Evolutionary conservation across 257 asterid genomes (phyloP).

Genomic region (Rehmannia glutinosa): DNA sequence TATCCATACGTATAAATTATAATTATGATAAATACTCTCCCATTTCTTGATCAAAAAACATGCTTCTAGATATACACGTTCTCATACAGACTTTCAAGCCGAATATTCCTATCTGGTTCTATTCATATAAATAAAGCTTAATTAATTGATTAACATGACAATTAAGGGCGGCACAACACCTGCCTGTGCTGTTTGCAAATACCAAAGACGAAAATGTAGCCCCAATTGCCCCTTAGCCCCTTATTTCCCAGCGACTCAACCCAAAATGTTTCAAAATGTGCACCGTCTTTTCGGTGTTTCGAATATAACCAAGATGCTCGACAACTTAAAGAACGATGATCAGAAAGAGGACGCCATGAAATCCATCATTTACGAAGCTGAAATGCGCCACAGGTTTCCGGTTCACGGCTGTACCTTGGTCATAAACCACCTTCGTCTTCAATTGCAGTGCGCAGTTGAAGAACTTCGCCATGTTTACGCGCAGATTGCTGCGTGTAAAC

Average conservation of each 20-base stretch:
- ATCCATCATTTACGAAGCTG: slow-evolving; percentile 62
- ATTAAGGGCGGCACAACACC: slow-evolving; percentile 40
- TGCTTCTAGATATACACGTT: too few relatives aligned
- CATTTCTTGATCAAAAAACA: too few relatives aligned
- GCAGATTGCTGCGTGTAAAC: slow-evolving; percentile 22
- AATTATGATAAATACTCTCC: too few relatives aligned
- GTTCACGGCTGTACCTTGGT: slow-evolving; percentile 45
- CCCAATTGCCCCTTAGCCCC: slow-evolving; percentile 56
- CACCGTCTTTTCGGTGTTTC: slow-evolving; percentile 68
- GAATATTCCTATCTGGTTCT: too few relatives aligned
- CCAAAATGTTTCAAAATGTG: slow-evolving; percentile 48
- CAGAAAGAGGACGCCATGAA: slow-evolving; percentile 60
- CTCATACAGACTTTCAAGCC: too few relatives aligned
- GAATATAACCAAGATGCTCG: slow-evolving; percentile 36
- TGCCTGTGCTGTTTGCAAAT: slow-evolving; percentile 83
- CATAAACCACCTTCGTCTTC: slow-evolving; percentile 29
- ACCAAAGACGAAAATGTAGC: slow-evolving; percentile 54
- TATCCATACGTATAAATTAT: too few relatives aligned
- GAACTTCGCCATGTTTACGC: slow-evolving; percentile 28
- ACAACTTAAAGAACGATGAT: slow-evolving; percentile 9
- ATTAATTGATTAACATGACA: not conserved
- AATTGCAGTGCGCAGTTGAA: slow-evolving; percentile 13
- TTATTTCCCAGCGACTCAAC: slow-evolving; percentile 53
- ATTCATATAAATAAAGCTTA: too few relatives aligned
- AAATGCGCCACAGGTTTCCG: slow-evolving; percentile 45